Conservation (phyloP, 1,139 yeast species). For the Eremothecium sinecaudum region DNA sequence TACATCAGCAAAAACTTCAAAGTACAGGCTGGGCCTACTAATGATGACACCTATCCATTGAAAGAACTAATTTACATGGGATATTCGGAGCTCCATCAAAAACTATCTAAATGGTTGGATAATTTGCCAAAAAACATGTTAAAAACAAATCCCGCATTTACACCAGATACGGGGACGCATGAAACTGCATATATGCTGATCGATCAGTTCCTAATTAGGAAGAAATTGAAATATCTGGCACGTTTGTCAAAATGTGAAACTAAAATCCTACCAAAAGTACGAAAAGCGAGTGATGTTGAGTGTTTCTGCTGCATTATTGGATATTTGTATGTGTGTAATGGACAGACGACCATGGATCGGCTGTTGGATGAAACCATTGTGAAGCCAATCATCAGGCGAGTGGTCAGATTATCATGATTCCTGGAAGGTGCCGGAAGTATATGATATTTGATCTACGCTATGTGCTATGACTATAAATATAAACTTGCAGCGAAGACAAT, state of each 20-base stretch:
- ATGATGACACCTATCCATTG: too few species aligned
- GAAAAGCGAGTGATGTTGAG: slow-evolving; percentile 12
- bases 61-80: slow-evolving; percentile 1
- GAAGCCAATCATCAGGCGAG: slow-evolving; percentile 12
- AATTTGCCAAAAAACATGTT: neutral
- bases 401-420: slow-evolving; percentile 11
- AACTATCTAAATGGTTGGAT: neutral
- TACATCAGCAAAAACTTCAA: slow-evolving; percentile 12
- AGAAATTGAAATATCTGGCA: slow-evolving; percentile 11
- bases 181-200: slow-evolving; percentile 7
- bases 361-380: slow-evolving; percentile 16
- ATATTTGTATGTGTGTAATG: slow-evolving; percentile 14
- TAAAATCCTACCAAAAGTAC: slow-evolving; percentile 12
- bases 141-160: slow-evolving; percentile 1
- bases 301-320: slow-evolving; percentile 21
- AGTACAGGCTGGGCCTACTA: slow-evolving; percentile 5
- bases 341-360: slow-evolving; percentile 11
- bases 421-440: too few species aligned
- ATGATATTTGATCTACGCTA: neutral
- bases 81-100: neutral
- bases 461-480: slow-evolving; percentile 51
- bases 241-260: slow-evolving; percentile 14
- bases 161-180: too few species aligned
- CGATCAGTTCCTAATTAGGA: slow-evolving; percentile 10
- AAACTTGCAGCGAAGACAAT: slow-evolving; percentile 95